A percentile compares a stretch with the other conserved stretches of the same genome.
phyloP scores from a whole-genome alignment of 768 basidiomycete species.

The Imleria badia region DNA sequence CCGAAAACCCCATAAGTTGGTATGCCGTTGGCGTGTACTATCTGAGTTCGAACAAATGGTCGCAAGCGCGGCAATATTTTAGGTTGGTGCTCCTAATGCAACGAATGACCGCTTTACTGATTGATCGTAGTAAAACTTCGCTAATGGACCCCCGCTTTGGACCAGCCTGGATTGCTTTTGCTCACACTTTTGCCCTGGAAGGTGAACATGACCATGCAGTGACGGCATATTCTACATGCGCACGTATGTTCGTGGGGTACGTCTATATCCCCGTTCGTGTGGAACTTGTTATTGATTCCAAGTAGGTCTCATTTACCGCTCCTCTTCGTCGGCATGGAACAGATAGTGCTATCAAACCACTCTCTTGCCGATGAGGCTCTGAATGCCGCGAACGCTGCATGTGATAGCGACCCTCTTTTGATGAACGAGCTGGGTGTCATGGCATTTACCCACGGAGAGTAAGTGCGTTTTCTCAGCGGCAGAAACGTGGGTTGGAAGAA shows the following conservation, averaged over 20 bases:
- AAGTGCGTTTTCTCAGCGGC: conserved; percentile 27
- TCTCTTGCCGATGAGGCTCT: conserved; percentile 86
- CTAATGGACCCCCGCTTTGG: conserved; percentile 96
- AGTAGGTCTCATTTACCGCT: conserved; percentile 90
- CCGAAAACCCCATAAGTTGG: conserved; percentile 93
- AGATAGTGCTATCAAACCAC: conserved; percentile 85
- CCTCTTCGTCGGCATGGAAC: conserved; percentile 98
- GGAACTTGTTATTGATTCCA: conserved; percentile 6
- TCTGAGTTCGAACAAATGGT: conserved; percentile 81
- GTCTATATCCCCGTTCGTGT: conserved; percentile 17
- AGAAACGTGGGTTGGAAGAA: neutral
- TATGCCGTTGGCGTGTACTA: conserved; percentile 99
- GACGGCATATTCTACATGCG: conserved; percentile 96
- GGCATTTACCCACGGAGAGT: conserved; percentile 86
- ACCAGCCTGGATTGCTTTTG: conserved; percentile 97
- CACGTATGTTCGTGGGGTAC: conserved; percentile 92
- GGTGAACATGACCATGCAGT: conserved; percentile 99
- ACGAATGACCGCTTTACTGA: conserved; percentile 5
- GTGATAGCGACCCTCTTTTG: conserved; percentile 84
- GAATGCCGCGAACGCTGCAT: conserved; percentile 75
- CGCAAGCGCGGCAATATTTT: conserved; percentile 91
- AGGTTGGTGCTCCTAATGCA: conserved; percentile 55
- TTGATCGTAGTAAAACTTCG: conserved; percentile 76
- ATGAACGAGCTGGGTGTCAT: conserved; percentile 93
- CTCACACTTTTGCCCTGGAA: conserved; percentile 94